Evolutionary conservation across 2,329 filamentous ascomycete genomes (phyloP), one percentile per base, ranked within the genome.

Genomic region (Trichoderma cornu-damae): DNA sequence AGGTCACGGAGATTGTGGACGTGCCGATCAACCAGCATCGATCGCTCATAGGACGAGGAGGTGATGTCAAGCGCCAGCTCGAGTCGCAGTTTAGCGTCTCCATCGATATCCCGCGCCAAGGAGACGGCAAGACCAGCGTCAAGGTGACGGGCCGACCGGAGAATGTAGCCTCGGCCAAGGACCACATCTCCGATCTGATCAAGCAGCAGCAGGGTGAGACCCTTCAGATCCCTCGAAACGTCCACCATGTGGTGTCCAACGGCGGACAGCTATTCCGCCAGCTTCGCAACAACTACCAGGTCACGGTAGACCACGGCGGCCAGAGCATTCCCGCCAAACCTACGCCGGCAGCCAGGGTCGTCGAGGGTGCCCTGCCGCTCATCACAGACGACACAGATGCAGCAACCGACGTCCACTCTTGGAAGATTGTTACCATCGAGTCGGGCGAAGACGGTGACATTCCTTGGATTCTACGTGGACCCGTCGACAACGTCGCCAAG

Each of bases 221-320:
- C 0, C 74, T 97, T n/a, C 81, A 88, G 65, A 82, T 99, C 7
- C 93, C 94, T 9, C 83, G 86, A 59, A 84, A 86, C 65, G 78
- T 94, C 60, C 94, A 99, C 76, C 90, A 97, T 70, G 75, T 80
- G 59, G 81, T 99, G 64, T 83, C 89, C 52, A 93, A 96, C 70
- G 92, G 93, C 62, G 94, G 93, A 1, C 87, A 91, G 65, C 89
- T 97, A 76, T 96, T 97, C 88, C 89, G 93, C 63, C 88, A 85
- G 66, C 84, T 99, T 40, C 86, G 88, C 62, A 92, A 85, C 72
- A 89, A 96, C 68, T 82, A 89, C 73, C 87, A 89, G 64, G 90
- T 99, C 63, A 94, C 88, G 0, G 88, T 99, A 53, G 92, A 97
- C 71, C 94, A 97, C 69, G 89, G 85, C 56, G 91, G 92, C 43